Percentiles rank a stretch among this genome's conserved stretches.
phyloP scores from a whole-genome alignment of 495 filamentous ascomycete species.

The Podospora appendiculata region DNA sequence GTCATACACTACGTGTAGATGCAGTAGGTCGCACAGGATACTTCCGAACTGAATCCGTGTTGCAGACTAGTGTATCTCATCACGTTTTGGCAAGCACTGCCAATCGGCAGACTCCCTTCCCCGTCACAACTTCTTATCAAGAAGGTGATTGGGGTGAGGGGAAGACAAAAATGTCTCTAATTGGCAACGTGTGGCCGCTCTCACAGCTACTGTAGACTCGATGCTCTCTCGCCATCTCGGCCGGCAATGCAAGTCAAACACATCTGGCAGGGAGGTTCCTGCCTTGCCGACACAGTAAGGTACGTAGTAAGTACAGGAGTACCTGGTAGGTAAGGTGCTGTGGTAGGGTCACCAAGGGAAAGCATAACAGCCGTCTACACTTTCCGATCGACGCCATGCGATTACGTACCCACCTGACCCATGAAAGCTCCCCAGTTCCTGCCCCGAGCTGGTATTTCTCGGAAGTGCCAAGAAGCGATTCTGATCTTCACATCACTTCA shows the following conservation, averaged over 20 bases:
- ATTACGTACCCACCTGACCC: no score
- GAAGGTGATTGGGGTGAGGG: background rate
- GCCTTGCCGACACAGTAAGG: no score
- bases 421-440: background rate
- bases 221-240: no score
- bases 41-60: background rate
- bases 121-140: background rate
- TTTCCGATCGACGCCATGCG: conserved; percentile 5
- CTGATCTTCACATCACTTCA: conserved; percentile 5
- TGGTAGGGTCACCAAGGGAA: background rate
- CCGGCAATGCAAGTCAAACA: no score
- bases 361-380: background rate
- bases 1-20: no score
- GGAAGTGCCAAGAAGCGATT: conserved; percentile 9
- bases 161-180: background rate
- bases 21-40: background rate
- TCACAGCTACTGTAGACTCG: no score
- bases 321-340: no score
- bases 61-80: no score
- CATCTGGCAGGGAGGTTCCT: no score
- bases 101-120: conserved; percentile 18
- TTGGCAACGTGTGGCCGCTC: no score
- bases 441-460: background rate
- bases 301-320: no score
- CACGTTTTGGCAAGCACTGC: background rate